Evolutionary conservation across 257 asterid genomes (phyloP), one percentile per base, ranked within the genome.

Genomic region (Galeopsis tetrahit): DNA sequence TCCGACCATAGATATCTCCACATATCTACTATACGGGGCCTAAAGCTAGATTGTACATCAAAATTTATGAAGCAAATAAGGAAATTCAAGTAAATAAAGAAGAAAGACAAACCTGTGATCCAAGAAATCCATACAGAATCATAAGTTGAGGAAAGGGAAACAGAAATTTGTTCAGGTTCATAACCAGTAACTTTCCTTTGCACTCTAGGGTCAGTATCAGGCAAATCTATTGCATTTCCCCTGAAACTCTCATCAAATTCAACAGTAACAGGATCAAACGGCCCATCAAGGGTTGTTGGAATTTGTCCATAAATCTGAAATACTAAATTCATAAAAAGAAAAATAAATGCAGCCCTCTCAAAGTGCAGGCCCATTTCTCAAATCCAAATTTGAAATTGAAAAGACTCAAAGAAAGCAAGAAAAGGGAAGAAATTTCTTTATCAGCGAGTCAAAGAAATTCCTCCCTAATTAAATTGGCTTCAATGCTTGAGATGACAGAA

Each of bases 41-140:
- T 21, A 21, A 21, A 21, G 28, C 28, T 21, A 21, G 28, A 21
- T 21, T 21, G 28, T 21, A 21, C 28, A 21, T 21, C 28, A 21
- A 21, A 21, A 21, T 21, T 21, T 21, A 21, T 21, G 28, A 52
- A 39, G 9, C 13, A 2, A 48, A 4, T 11, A 72, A 7, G 1
- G 9, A 21, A 57, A 62, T 5, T 34, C 31, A 51, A 28, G 4
- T 43, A 46, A 68, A 3, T 4, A 42, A 36, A 31, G 15, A 56
- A 67, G 43, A 42, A 32, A 38, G 35, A 34, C 52, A 2, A 73
- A 93, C 98, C 99, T 76, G 97, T 89, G 60, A 94, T 77, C 99
- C 99, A 94, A 53, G 99, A 94, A 77, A 94, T 77, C 99, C 99
- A 94, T 51, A 87, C 82, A 6, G 99, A 91, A 73, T 85, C 83